phyloP scores from a whole-genome alignment of 352 stramenopile genomes.

The Phytophthora crassamura region DNA sequence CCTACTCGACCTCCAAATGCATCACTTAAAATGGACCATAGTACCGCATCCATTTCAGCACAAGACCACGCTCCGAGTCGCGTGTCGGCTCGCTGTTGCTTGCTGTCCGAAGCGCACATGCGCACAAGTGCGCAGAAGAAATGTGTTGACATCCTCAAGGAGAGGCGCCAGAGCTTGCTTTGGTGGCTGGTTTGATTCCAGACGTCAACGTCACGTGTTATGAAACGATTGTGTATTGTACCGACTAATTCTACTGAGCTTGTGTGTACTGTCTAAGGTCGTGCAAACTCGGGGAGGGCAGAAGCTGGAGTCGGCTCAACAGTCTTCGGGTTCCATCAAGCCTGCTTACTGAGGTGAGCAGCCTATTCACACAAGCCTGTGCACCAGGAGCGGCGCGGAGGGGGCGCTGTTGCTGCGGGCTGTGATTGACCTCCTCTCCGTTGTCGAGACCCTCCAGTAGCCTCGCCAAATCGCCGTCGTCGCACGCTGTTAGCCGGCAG shows the following conservation, averaged over 20 bases:
- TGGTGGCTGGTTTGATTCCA: background rate
- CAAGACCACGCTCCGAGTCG: no score
- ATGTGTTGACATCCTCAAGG: background rate
- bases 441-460: no score
- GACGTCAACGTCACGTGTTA: background rate
- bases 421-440: no score
- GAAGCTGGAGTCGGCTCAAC: background rate
- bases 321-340: background rate
- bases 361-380: no score
- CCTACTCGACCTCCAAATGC: conserved; percentile 6
- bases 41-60: conserved; percentile 1
- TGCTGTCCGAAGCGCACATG: background rate
- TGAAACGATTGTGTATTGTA: background rate
- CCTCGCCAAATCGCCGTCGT: no score
- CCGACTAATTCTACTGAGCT: background rate
- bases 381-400: no score
- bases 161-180: background rate
- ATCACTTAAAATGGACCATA: conserved; percentile 8
- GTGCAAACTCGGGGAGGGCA: no score
- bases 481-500: no score
- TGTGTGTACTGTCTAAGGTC: background rate
- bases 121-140: background rate
- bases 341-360: no score
- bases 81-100: background rate
- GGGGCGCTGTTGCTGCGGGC: no score